Base-by-base conservation (phyloP, 1,284 basidiomycete species). In the Trichosporon coremiiforme region DNA sequence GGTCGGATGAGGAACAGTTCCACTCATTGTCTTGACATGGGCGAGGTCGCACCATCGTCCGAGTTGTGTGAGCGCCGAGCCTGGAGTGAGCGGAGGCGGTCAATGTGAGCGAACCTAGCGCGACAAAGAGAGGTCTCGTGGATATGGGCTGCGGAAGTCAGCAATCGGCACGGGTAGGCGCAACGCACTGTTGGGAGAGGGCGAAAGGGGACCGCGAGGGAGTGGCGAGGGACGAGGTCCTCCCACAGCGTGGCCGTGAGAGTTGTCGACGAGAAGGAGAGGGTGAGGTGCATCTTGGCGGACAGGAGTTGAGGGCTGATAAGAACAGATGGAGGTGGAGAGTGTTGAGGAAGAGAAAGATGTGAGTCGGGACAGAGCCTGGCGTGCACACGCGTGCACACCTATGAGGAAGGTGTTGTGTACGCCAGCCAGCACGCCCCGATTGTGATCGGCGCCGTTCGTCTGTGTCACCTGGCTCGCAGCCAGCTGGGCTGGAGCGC, bases 231-330 rank as follows among this genome's bases (percentile, higher is more conserved):
- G 9, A 41, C 38, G 25, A 50, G 41, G 64, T 65, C 45, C 12
- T 62, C 38, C 55, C 55, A 60, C 10, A 66, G 55, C 8, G 55
- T 41, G 22, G 66, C 66, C 6, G 36, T 62, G 17, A 66, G 66
- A 1, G 55, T 60, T 8, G 66, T 66, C 36, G 66, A 38, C 15
- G 66, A 55, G 55, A 60, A 66, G 8, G 55, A 25, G 53, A 66
- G 66, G 17, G 38, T 62, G 31, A 66, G 57, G 66, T 66, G 66
- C 66, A 62, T 66, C 33, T n/a, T 9, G 64, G 63, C 20, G 22
- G 13, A 20, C 6, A 17, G 36, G 36, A 45, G 12, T 7, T 45
- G 36, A 8, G 1, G 22, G 31, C 9, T n/a, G 38, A 38, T 25
- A 8, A 17, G 4, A 25, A 65, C 25, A 33, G 45, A 65, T 25